A percentile compares a stretch with the other conserved stretches of the same genome.
phyloP scores from a whole-genome alignment of 495 filamentous ascomycete species.

The Oleoguttula mirabilis region DNA sequence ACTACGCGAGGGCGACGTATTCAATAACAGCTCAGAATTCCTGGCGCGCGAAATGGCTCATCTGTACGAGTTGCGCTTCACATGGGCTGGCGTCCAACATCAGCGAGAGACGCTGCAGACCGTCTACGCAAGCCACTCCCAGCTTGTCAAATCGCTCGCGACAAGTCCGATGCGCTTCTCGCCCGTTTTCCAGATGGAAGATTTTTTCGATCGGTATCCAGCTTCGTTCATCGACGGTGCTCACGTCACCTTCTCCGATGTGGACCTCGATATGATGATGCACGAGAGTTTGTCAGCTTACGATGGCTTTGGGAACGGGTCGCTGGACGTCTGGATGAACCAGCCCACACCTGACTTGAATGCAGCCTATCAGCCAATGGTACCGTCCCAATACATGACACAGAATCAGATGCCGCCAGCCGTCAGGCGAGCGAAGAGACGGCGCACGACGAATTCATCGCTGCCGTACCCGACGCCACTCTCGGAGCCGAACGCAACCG shows the following conservation, averaged over 20 bases:
- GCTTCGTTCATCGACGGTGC: conserved; percentile 41
- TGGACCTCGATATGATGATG: conserved; percentile 23
- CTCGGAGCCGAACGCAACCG: background rate
- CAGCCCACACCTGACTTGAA: background rate
- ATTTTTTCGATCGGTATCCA: conserved; percentile 73
- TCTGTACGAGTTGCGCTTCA: conserved; percentile 55
- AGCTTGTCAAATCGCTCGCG: conserved; percentile 58
- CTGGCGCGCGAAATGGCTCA: conserved; percentile 67
- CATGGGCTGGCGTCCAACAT: conserved; percentile 67
- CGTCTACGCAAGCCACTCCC: conserved; percentile 59
- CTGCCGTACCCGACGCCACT: conserved; percentile 1
- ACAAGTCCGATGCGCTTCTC: conserved; percentile 56
- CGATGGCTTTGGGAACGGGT: background rate
- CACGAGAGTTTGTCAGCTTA: conserved; percentile 6
- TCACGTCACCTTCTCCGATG: conserved; percentile 37
- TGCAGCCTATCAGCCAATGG: background rate
- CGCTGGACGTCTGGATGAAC: conserved; percentile 3
- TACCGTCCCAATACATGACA: conserved; percentile 16
- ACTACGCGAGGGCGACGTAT: conserved; percentile 48
- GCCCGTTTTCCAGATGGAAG: conserved; percentile 70
- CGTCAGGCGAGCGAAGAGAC: conserved; percentile 2
- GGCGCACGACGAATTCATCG: conserved; percentile 3
- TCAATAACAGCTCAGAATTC: conserved; percentile 54
- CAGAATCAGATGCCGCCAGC: conserved; percentile 9
- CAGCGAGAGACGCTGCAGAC: conserved; percentile 65